phyloP scores from a whole-genome alignment of 2,329 filamentous ascomycete genomes.

The Mariannaea sp. region DNA sequence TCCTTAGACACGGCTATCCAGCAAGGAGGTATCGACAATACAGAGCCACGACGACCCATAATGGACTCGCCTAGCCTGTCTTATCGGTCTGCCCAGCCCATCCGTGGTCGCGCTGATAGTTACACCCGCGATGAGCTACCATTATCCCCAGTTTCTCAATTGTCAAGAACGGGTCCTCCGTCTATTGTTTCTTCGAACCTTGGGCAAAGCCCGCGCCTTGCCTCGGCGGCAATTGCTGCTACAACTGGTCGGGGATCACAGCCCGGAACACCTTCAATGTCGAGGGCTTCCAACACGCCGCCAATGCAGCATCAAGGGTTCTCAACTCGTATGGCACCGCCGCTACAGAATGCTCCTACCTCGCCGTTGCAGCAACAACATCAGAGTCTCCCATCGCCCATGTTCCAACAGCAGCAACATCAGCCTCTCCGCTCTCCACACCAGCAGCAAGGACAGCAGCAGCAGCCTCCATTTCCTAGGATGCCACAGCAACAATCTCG shows the following conservation, averaged over 20 bases:
- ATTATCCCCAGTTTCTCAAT: constrained; percentile 33
- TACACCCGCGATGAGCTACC: constrained; percentile 25
- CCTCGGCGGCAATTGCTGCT: constrained; percentile 18
- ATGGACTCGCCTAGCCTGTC: constrained; percentile 27
- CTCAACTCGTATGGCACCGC: constrained; percentile 19
- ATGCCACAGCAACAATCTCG: background rate
- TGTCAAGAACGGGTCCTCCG: constrained; percentile 29
- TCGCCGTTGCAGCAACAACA: constrained; percentile 18
- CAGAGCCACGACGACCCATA: constrained; percentile 21
- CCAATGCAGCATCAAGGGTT: constrained; percentile 23
- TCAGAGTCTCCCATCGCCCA: background rate
- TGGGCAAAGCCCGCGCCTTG: constrained; percentile 33
- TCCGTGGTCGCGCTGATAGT: constrained; percentile 16
- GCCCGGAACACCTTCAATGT: constrained; percentile 22
- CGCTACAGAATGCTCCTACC: constrained; percentile 11
- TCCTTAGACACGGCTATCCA: constrained; percentile 31
- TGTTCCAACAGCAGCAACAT: background rate
- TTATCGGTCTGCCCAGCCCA: constrained; percentile 12
- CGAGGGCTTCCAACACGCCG: constrained; percentile 22
- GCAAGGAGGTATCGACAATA: constrained; percentile 14
- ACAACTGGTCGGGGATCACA: constrained; percentile 23
- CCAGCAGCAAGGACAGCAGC: background rate
- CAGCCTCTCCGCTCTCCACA: background rate
- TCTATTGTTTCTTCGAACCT: constrained; percentile 34
- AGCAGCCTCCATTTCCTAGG: background rate